A percentile compares a stretch with the other conserved stretches of the same genome.
Evolutionary conservation across 306 rosid genomes (phyloP).

Genomic region (Cicer pinnatifidum): DNA sequence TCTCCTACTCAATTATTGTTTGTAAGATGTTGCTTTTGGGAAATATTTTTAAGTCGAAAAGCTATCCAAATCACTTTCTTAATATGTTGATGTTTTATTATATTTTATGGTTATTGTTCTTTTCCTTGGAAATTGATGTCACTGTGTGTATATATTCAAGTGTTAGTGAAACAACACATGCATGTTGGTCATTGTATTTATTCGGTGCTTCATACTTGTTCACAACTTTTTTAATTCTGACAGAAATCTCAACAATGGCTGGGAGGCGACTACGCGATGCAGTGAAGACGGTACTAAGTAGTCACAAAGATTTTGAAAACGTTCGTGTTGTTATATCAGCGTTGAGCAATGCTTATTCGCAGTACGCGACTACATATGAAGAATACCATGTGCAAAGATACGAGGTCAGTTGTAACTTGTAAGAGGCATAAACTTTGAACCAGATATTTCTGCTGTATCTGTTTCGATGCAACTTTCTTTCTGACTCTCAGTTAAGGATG

Average conservation of each 20-base stretch:
- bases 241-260: conserved; percentile 96
- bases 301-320: conserved; percentile 48
- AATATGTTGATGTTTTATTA: not conserved
- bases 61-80: conserved; percentile 2
- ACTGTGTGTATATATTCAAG: not conserved
- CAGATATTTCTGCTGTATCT: not conserved
- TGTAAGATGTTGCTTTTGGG: conserved; percentile 5
- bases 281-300: conserved; percentile 64
- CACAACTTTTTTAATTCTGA: conserved; percentile 18
- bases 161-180: not conserved
- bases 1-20: conserved; percentile 21
- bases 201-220: conserved; percentile 34
- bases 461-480: not conserved
- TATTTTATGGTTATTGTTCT: not conserved
- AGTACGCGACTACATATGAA: conserved; percentile 81
- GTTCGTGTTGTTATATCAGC: conserved; percentile 80
- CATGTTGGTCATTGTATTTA: conserved; percentile 1
- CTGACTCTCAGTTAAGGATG: not conserved
- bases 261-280: conserved; percentile 94
- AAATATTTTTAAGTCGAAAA: conserved; percentile 9
- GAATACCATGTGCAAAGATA: conserved; percentile 90
- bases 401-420: conserved; percentile 75
- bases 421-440: conserved; percentile 14
- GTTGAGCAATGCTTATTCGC: conserved; percentile 86
- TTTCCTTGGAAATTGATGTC: conserved; percentile 18